Conservation (phyloP, 192 early-diverging fungal species). For the Entomortierella lignicola region DNA sequence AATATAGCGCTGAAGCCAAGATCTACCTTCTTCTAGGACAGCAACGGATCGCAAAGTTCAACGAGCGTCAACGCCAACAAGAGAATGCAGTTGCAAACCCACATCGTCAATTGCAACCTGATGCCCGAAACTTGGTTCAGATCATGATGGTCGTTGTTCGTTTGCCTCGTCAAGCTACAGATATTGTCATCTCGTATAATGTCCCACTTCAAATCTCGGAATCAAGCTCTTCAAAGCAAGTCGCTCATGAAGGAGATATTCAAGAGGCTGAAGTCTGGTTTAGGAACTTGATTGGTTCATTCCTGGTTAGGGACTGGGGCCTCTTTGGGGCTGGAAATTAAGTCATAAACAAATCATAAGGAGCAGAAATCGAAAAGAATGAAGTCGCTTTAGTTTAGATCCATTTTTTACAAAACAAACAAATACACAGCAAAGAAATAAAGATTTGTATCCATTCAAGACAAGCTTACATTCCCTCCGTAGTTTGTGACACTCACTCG, state of each 20-base stretch:
- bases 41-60: conserved; percentile 85
- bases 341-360: background rate
- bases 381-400: no score
- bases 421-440: no score
- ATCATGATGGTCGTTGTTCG: conserved; percentile 81
- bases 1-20: conserved; percentile 54
- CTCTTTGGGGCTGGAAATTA: conserved; percentile 60
- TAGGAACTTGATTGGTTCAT: conserved; percentile 42
- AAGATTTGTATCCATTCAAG: no score
- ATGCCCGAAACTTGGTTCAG: conserved; percentile 69
- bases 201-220: conserved; percentile 68
- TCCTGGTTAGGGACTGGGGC: conserved; percentile 67
- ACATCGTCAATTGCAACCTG: background rate
- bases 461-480: no score
- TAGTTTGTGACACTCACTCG: no score
- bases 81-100: background rate
- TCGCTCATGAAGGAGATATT: conserved; percentile 39
- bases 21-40: conserved; percentile 68
- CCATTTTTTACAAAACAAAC: no score
- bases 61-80: conserved; percentile 60
- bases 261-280: conserved; percentile 60
- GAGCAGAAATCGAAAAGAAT: no score
- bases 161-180: conserved; percentile 73
- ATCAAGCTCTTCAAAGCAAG: conserved; percentile 59
- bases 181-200: conserved; percentile 84